These are phyloP conservation scores for Persicaria tinctoria DNA, from an alignment of 148 eudicot genomes.

Conservation along the genomic window DNA sequence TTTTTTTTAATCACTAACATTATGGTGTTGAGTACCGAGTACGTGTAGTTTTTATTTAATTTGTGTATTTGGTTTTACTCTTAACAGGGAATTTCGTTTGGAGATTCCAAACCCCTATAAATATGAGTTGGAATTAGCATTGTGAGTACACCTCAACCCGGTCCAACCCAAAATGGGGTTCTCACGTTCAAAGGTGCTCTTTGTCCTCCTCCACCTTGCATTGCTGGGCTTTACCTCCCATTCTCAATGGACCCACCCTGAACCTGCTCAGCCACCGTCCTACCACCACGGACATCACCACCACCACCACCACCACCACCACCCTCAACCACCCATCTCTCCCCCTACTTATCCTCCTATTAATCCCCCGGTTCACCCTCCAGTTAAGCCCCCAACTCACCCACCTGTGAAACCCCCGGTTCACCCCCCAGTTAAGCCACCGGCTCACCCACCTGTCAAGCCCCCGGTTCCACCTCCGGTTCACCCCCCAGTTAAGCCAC, in stretches of 20 bases:
- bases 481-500: not conserved
- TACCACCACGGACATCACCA: not conserved
- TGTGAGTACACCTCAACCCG: not conserved
- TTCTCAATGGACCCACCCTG: not conserved
- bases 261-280: slow-evolving; percentile 1
- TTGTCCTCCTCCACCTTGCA: not conserved
- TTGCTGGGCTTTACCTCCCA: not conserved
- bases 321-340: slow-evolving; percentile 9
- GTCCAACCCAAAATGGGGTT: slow-evolving; percentile 3
- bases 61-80: no score
- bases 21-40: no score
- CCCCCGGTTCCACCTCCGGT: not conserved
- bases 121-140: not conserved
- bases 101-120: not conserved
- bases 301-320: not conserved
- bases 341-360: slow-evolving; percentile 13
- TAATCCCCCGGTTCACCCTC: not conserved
- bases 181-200: not conserved
- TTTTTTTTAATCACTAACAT: no score
- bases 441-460: not conserved
- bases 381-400: not conserved
- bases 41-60: no score
- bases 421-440: not conserved
- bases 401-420: not conserved
- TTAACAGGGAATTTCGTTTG: no score